phyloP scores from a whole-genome alignment of 176 grass and related monocot genomes.

The Otatea glauca region DNA sequence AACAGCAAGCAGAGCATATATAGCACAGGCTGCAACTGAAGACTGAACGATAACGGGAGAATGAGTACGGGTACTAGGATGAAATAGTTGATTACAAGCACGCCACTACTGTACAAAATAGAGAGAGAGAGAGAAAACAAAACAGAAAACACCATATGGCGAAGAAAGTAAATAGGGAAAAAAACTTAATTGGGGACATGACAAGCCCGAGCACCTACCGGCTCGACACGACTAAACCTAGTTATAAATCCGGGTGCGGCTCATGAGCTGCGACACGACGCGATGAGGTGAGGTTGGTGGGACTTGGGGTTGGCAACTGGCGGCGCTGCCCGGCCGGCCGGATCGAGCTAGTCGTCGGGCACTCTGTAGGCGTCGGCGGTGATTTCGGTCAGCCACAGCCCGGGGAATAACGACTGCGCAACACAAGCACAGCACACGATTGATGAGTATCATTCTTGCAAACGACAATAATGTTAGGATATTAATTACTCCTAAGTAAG shows the following conservation, averaged over 20 bases:
- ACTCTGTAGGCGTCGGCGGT: constrained; percentile 76
- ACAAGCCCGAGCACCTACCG: constrained; percentile 7
- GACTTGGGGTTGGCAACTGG: not conserved
- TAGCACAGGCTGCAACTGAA: not conserved
- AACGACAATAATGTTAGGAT: constrained; percentile 41
- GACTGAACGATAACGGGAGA: not conserved
- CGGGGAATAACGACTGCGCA: constrained; percentile 65
- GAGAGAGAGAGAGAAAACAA: too few species aligned
- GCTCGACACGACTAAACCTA: not conserved
- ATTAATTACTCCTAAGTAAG: constrained; percentile 3
- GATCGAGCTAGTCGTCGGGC: constrained; percentile 43
- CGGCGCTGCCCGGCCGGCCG: not conserved
- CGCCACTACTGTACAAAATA: constrained; percentile 16
- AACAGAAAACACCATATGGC: constrained; percentile 7
- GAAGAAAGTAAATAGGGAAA: not conserved
- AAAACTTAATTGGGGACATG: not conserved
- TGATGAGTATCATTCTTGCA: constrained; percentile 36
- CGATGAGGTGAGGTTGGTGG: constrained; percentile 9
- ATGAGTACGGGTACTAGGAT: not conserved
- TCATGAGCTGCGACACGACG: constrained; percentile 22
- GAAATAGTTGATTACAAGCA: constrained; percentile 14
- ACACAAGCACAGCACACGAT: not conserved
- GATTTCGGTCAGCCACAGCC: constrained; percentile 73
- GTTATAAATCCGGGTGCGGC: constrained; percentile 14
- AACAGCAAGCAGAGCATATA: not conserved